A percentile compares a stretch with the other conserved stretches of the same genome.
Evolutionary conservation across 345 rosid genomes (phyloP).

Genomic region (Lepidium africanum): DNA sequence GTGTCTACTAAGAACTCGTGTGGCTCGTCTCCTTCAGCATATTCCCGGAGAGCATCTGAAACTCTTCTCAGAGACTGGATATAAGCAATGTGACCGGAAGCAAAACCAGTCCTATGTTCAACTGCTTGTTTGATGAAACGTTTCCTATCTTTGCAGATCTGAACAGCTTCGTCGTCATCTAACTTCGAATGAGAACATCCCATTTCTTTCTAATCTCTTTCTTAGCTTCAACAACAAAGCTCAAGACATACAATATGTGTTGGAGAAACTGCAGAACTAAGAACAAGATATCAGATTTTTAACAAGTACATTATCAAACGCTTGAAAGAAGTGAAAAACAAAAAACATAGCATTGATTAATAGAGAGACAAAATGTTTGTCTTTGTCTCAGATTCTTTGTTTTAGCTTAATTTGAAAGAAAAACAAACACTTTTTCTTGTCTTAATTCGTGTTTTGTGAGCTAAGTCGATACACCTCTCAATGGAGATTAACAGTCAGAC

Average conservation of each 20-base stretch:
- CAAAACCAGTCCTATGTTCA: conserved; percentile 60
- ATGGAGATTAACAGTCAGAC: neutral
- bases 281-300: neutral
- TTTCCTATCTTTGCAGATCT: conserved; percentile 78
- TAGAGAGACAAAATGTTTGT: neutral
- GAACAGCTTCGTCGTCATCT: conserved; percentile 79
- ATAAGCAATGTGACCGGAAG: conserved; percentile 65
- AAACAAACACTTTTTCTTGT: neutral
- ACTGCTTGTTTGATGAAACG: conserved; percentile 79
- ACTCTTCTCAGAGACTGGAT: conserved; percentile 65
- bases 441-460: neutral
- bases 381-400: neutral
- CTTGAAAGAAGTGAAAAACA: conserved; percentile 2
- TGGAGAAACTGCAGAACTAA: conserved; percentile 15
- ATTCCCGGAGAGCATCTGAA: conserved; percentile 71
- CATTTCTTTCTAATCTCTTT: conserved; percentile 43
- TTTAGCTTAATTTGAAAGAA: neutral
- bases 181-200: conserved; percentile 89
- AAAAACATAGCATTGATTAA: conserved; percentile 2
- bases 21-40: conserved; percentile 50
- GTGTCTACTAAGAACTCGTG: conserved; percentile 45
- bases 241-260: neutral
- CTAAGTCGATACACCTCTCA: neutral
- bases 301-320: neutral
- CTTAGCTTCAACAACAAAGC: conserved; percentile 13